Percentiles rank a stretch among this genome's conserved stretches.
Conservation (phyloP, 345 rosid genomes). For the Pistacia atlantica region DNA sequence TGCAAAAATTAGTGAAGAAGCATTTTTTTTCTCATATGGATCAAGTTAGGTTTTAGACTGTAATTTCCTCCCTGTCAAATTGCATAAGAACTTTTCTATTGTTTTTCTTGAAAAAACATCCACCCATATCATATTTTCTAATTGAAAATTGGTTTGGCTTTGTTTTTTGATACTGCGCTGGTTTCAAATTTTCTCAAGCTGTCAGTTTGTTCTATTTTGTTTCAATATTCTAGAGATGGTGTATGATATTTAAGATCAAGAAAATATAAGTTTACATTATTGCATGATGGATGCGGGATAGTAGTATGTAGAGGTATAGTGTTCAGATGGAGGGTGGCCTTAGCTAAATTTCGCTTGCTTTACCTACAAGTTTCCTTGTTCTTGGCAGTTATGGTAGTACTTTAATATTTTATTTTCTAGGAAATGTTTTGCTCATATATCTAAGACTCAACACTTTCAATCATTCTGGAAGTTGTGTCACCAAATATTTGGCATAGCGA, state of each 20-base stretch:
- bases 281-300: background rate
- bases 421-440: background rate
- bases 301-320: background rate
- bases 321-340: background rate
- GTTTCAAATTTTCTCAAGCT: background rate
- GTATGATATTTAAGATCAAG: constrained; percentile 1
- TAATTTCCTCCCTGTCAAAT: background rate
- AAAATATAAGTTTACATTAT: background rate
- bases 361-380: background rate
- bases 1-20: background rate
- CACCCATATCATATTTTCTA: background rate
- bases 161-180: background rate
- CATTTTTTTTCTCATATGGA: background rate
- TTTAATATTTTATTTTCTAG: background rate
- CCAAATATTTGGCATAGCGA: background rate
- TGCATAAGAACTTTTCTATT: background rate
- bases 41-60: background rate
- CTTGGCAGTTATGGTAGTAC: background rate
- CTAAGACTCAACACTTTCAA: background rate
- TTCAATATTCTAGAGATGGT: background rate
- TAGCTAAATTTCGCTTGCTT: background rate
- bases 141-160: background rate
- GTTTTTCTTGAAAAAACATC: background rate
- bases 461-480: background rate
- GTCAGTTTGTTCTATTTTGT: background rate